Base-by-base conservation (phyloP, 2,329 filamentous ascomycete genomes). In the Pseudocercospora eumusae region DNA sequence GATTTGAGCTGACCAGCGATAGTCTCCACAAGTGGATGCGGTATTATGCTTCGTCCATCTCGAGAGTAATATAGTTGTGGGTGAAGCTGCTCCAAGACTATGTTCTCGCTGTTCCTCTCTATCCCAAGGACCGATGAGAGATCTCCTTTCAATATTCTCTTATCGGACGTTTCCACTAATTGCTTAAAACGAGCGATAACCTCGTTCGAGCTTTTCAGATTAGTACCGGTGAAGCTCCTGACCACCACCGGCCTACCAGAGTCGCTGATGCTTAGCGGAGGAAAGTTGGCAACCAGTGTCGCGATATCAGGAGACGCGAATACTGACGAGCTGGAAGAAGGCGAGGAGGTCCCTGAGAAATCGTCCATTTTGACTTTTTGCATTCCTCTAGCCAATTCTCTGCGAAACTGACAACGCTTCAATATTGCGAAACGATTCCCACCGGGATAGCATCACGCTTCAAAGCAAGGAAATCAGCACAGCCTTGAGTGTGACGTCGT, bases 291-390 rank as follows among this genome's bases (percentile, higher is more conserved):
- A 58, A 71, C 64, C 40, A 73, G 64, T 20, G 65, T 62, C 23
- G 68, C 70, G 10, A 73, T 69, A 33, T 73, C 71, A 23, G 64
- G 58, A 5, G 69, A 59, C 13, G 68, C 67, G 53, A 73, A 72
- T 20, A 73, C 64, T 36, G 62, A 60, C 11, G 66, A 59, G 67
- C 68, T 71, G 49, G 52, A 33, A 18, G 52, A 54, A 10, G 15
- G 52, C 23, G 52, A 54, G 10, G 15, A 36, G 18, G 52, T 23
- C n/a, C 52, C 52, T 33, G 52, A 40, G 36, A 40, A 31, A 23
- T 54, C 52, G 15, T 18, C 52, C 52, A 54, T 54, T 33, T 36
- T 54, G 52, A 40, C 8, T 36, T 54, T 27, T 11, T 8, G 15
- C 31, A 6, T 36, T n/a, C n/a, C n/a, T n/a, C n/a, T 15, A 31